These are phyloP conservation scores for Henckelia pumila DNA, from an alignment of 257 asterid species.

Conservation along the genomic window DNA sequence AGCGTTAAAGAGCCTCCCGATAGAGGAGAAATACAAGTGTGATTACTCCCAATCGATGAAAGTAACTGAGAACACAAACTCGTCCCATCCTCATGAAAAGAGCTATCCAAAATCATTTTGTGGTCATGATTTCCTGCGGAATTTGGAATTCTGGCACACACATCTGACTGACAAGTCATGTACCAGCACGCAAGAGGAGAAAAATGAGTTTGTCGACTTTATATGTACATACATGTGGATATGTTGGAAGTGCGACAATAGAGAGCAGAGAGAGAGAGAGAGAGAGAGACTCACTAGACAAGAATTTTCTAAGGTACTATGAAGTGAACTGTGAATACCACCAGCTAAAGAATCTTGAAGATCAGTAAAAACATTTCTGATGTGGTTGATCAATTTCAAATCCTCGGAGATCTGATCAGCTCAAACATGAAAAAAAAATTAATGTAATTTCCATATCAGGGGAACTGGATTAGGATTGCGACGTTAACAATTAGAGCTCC, in stretches of 20 bases:
- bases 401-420: slow-evolving; percentile 73
- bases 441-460: background rate
- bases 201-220: slow-evolving; percentile 13
- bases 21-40: slow-evolving; percentile 27
- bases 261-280: slow-evolving; percentile 31
- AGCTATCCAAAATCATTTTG: slow-evolving; percentile 33
- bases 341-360: slow-evolving; percentile 46
- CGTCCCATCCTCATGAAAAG: slow-evolving; percentile 36
- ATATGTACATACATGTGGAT: slow-evolving; percentile 5
- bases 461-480: slow-evolving; percentile 4
- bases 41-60: slow-evolving; percentile 36
- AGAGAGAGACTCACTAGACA: slow-evolving; percentile 50
- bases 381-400: slow-evolving; percentile 56
- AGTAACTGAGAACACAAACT: slow-evolving; percentile 42
- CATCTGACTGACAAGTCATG: slow-evolving; percentile 56
- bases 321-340: slow-evolving; percentile 38
- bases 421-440: slow-evolving; percentile 24
- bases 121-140: slow-evolving; percentile 40
- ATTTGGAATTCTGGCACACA: slow-evolving; percentile 42
- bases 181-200: slow-evolving; percentile 28
- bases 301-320: slow-evolving; percentile 43
- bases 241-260: background rate
- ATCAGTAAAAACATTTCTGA: slow-evolving; percentile 52
- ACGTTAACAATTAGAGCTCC: background rate
- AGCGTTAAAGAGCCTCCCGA: slow-evolving; percentile 34